A percentile compares a stretch with the other conserved stretches of the same genome.
phyloP scores from a whole-genome alignment of 805 yeast species.

The Ogataea paraovalis region DNA sequence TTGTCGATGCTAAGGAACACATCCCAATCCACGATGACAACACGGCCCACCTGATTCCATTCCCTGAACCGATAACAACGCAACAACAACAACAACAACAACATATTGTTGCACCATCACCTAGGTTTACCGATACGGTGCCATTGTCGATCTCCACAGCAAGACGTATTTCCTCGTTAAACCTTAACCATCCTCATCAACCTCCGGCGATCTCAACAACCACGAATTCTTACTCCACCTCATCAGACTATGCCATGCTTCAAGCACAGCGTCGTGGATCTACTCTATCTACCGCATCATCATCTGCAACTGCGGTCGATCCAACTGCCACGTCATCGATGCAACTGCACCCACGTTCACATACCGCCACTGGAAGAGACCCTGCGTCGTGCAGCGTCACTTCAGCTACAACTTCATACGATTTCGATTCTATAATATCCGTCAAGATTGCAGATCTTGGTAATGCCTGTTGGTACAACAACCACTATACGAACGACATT shows the following conservation, averaged over 20 bases:
- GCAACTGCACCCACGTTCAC: background rate
- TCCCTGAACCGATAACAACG: constrained; percentile 7
- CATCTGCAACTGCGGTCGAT: too few relatives aligned
- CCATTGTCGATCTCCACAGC: background rate
- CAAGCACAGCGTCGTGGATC: background rate
- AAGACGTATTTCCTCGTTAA: constrained; percentile 14
- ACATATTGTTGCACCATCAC: background rate
- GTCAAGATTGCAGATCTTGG: constrained; percentile 70
- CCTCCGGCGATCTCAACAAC: constrained; percentile 14
- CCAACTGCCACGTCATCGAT: background rate
- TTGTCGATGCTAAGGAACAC: constrained; percentile 27
- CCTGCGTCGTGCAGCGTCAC: background rate
- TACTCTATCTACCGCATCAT: constrained; percentile 1
- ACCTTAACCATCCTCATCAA: constrained; percentile 6
- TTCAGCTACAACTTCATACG: constrained; percentile 5
- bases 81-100: background rate
- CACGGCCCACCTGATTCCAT: constrained; percentile 6
- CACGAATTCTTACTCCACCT: background rate
- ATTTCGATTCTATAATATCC: constrained; percentile 31
- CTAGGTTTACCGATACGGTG: background rate
- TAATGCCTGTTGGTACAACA: constrained; percentile 61
- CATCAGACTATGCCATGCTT: background rate
- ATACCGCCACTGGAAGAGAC: background rate
- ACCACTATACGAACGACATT: constrained; percentile 64
- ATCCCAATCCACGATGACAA: background rate